phyloP scores from a whole-genome alignment of 805 yeast species.

The Hanseniaspora occidentalis region DNA sequence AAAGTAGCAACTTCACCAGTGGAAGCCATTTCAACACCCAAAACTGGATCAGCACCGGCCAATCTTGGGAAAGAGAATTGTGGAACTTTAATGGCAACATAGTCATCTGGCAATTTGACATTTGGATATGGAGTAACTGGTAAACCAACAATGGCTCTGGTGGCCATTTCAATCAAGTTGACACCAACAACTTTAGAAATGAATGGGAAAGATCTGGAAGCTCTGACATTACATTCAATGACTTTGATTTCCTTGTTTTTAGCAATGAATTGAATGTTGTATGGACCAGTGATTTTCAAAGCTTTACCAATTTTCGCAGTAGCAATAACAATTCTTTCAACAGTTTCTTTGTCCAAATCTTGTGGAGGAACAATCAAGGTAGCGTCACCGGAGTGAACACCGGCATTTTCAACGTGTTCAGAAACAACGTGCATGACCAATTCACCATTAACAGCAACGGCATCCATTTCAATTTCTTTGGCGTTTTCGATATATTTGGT shows the following conservation, averaged over 20 bases:
- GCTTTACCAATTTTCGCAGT: slow-evolving; percentile 91
- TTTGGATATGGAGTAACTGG: slow-evolving; percentile 87
- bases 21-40: slow-evolving; percentile 98
- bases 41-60: slow-evolving; percentile 95
- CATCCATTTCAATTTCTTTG: slow-evolving; percentile 94
- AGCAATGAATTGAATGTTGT: slow-evolving; percentile 91
- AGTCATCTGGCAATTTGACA: slow-evolving; percentile 78
- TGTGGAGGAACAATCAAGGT: slow-evolving; percentile 91
- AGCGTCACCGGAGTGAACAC: slow-evolving; percentile 98
- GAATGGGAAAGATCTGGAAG: slow-evolving; percentile 98
- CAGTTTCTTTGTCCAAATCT: slow-evolving; percentile 47
- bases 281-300: slow-evolving; percentile 94
- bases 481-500: slow-evolving; percentile 94
- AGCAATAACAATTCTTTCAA: slow-evolving; percentile 69
- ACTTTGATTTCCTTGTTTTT: slow-evolving; percentile 72
- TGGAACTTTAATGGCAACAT: slow-evolving; percentile 93
- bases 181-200: slow-evolving; percentile 95
- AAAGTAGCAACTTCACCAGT: slow-evolving; percentile 98
- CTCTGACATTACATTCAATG: slow-evolving; percentile 96
- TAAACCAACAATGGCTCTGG: slow-evolving; percentile 83
- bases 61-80: slow-evolving; percentile 95
- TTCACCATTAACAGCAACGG: slow-evolving; percentile 81
- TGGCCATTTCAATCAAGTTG: slow-evolving; percentile 93
- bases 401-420: slow-evolving; percentile 97
- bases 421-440: slow-evolving; percentile 91